phyloP scores from a whole-genome alignment of 176 grass and related monocot genomes.

The Carex parvula region DNA sequence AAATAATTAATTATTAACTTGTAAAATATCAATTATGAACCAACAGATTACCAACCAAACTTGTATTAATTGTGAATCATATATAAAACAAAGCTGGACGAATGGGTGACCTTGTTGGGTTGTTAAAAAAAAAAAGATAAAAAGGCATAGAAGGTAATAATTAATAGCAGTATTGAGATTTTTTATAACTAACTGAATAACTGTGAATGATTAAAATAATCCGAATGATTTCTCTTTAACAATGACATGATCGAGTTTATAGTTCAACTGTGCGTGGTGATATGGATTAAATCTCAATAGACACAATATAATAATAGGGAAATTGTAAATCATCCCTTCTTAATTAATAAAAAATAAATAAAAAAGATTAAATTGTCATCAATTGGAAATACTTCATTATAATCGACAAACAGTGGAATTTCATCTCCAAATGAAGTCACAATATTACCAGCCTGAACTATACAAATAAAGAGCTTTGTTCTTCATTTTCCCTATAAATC shows the following conservation, averaged over 20 bases:
- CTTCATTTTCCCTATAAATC: neutral
- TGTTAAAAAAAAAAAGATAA: neutral
- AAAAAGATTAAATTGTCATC: neutral
- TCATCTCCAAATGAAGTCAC: neutral
- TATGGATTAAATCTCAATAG: neutral
- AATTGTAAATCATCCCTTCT: neutral
- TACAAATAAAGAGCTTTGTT: neutral
- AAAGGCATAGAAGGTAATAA: neutral
- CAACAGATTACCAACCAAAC: neutral
- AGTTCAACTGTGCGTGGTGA: neutral
- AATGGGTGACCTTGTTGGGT: neutral
- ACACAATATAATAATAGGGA: neutral
- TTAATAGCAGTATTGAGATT: neutral
- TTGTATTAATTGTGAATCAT: neutral
- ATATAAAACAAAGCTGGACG: neutral
- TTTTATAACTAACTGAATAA: neutral
- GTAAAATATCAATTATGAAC: too few relatives aligned
- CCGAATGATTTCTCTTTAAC: neutral
- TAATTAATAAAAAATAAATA: neutral
- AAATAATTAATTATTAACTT: too few relatives aligned
- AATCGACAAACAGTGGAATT: neutral
- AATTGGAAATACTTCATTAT: neutral
- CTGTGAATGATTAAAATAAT: too few relatives aligned
- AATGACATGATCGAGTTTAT: neutral
- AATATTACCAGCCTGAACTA: neutral